These are phyloP conservation scores for Podaxis carcinomalis DNA, from an alignment of 768 basidiomycete genomes.

Conservation along the genomic window DNA sequence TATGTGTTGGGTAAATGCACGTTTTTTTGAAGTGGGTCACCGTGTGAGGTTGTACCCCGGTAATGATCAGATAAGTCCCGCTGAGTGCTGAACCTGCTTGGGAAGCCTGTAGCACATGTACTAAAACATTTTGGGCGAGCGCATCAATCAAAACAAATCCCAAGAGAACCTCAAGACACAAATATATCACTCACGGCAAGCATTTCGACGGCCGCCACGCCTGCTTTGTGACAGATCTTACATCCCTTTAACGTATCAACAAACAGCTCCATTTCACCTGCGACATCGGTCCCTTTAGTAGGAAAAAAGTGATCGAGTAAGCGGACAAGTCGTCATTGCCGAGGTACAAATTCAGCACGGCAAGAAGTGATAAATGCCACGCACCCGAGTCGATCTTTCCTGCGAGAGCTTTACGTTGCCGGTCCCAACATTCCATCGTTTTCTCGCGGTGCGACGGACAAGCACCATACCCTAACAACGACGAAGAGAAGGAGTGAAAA, in stretches of 20 bases:
- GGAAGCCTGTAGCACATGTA: conserved; percentile 61
- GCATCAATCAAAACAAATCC: conserved; percentile 13
- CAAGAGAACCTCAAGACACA: background rate
- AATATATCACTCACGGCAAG: conserved; percentile 44
- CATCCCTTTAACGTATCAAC: conserved; percentile 44
- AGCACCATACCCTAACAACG: conserved; percentile 46
- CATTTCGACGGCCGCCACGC: conserved; percentile 64
- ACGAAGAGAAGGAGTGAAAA: background rate
- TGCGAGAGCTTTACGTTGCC: conserved; percentile 39
- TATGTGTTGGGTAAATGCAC: conserved; percentile 1
- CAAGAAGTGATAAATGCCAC: conserved; percentile 6
- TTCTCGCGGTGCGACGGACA: conserved; percentile 49
- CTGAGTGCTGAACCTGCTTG: conserved; percentile 46
- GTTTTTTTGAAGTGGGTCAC: background rate
- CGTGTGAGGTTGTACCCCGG: conserved; percentile 9
- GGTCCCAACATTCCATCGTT: conserved; percentile 48
- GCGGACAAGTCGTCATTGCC: conserved; percentile 3
- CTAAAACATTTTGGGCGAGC: conserved; percentile 25
- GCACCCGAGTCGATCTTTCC: conserved; percentile 52
- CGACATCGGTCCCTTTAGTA: conserved; percentile 55
- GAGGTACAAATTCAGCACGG: background rate
- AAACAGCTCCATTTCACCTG: conserved; percentile 60
- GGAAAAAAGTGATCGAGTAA: conserved; percentile 11
- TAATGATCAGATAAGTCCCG: conserved; percentile 20
- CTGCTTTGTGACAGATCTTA: conserved; percentile 53